Evolutionary conservation across 192 early-diverging fungal genomes (phyloP), one percentile per base, ranked within the genome.

Genomic region (Coemansia reversa): DNA sequence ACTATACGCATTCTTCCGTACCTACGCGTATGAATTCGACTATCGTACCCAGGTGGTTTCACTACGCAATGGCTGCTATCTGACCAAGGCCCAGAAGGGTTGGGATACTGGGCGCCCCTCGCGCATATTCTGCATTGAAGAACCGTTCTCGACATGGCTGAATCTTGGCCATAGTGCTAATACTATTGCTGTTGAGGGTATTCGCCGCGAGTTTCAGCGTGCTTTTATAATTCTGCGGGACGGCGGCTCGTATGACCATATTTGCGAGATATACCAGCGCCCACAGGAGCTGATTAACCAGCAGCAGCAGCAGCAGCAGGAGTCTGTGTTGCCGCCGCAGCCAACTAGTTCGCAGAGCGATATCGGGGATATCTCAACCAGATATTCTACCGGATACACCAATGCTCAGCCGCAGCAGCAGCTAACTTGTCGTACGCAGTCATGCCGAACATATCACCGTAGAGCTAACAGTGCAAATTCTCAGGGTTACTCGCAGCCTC

Each of bases 151-250:
- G 63, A 88, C 89, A 0, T 84, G 85, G 61, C 84, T 94, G 30
- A 98, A 98, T 53, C 83, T 98, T 3, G 95, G 91, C 0, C 95
- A 98, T 60, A 92, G 91, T 22, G 92, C 92, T 2, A 94, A 96
- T 75, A 84, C 79, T 24, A 76, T 83, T 0, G 87, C 89, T 7
- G 88, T 95, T 5, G 84, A 85, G 29, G 94, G 94, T 12, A 68
- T 98, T 51, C 75, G 88, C 27, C 64, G 76, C n/a, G 96, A 98
- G 76, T 92, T 94, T 61, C 81, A 84, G 51, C 85, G 96, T 4
- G 91, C 88, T 4, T 79, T 90, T 42, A 66, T 58, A 30, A 82
- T 86, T 14, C 72, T 95, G 16, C 70, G 78, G 23, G 71, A 85
- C 20, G 76, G 76, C 60, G 76, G 76, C 45, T 73, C 76, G 11